Evolutionary conservation across 345 rosid genomes (phyloP), one percentile per base, ranked within the genome.

Genomic region (Fremontodendron californicum): DNA sequence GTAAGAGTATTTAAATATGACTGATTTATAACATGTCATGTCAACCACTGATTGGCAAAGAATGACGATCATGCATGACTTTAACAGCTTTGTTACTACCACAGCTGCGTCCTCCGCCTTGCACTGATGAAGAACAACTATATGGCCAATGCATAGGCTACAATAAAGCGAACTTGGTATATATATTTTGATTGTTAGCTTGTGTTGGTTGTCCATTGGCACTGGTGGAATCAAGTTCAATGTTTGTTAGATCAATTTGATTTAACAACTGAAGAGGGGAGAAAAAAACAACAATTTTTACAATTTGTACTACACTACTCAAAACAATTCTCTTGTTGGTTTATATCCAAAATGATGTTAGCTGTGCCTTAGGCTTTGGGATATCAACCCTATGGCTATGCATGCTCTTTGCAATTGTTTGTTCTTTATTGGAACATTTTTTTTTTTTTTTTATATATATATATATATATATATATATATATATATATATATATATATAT

Each of bases 181-280:
- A n/a, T n/a, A n/a, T n/a, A n/a, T n/a, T 62, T 68, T 95, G 62
- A 66, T 84, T 43, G 58, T 54, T 12, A 93, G 90, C 1, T 84
- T 95, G 2, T 81, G 85, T 31, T 75, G 89, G 27, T 63, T 93
- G 57, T 79, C 92, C 0, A 42, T 91, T 2, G 98, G 98, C 60
- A 77, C 89, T 1, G 94, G 95, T 9, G 98, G 98, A 19, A 88
- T 93, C 65, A 83, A 93, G 6, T 94, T 94, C 75, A 88, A 93
- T 21, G 88, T n/a, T n/a, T n/a, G n/a, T 94, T 0, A n/a, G 97
- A 93, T 63, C 97, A 94, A 65, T 93, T 94, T 62, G 97, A 94
- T 68, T 80, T 80, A 6, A 77, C 89, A 37, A 93, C 93, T 0
- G 94, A 89, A 51, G 83, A 87, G 69, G 98, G 98, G 19, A 43